These are phyloP conservation scores for Stropharia rugosoannulata DNA, from an alignment of 768 basidiomycete species.

Conservation along the genomic window DNA sequence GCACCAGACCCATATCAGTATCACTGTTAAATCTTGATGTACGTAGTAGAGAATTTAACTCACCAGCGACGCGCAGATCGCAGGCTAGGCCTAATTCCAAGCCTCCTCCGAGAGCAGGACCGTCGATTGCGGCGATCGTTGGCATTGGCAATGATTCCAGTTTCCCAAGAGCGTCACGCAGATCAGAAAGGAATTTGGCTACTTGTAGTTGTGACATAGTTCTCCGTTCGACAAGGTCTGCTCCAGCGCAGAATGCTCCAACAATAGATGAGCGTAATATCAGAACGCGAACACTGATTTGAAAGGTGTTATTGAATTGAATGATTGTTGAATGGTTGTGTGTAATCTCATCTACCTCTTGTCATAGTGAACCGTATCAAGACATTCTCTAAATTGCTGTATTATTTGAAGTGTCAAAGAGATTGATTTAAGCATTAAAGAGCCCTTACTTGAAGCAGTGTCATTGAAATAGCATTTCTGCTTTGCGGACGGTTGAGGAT, in stretches of 20 bases:
- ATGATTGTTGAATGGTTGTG: neutral
- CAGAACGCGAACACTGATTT: conserved; percentile 67
- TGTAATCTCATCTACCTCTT: conserved; percentile 43
- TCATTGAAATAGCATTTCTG: conserved; percentile 85
- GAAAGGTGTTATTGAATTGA: neutral
- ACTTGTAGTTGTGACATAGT: conserved; percentile 78
- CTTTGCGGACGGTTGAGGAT: conserved; percentile 80
- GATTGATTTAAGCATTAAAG: neutral
- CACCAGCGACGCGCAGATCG: conserved; percentile 89
- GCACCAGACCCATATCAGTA: neutral
- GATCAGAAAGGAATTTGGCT: conserved; percentile 70
- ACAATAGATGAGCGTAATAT: conserved; percentile 77
- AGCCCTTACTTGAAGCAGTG: conserved; percentile 58
- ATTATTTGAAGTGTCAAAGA: conserved; percentile 4
- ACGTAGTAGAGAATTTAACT: conserved; percentile 13
- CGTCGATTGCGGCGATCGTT: conserved; percentile 91
- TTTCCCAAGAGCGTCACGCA: conserved; percentile 68
- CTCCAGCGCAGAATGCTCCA: conserved; percentile 90
- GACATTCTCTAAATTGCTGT: conserved; percentile 71
- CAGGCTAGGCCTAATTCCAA: conserved; percentile 86
- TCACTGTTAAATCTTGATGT: neutral
- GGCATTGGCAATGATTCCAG: conserved; percentile 87
- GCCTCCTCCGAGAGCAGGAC: conserved; percentile 92
- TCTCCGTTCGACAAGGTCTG: conserved; percentile 84
- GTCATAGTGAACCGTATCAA: conserved; percentile 67